Base-by-base conservation (phyloP, 2,329 filamentous ascomycete genomes). In the Pseudomassariella vexata region DNA sequence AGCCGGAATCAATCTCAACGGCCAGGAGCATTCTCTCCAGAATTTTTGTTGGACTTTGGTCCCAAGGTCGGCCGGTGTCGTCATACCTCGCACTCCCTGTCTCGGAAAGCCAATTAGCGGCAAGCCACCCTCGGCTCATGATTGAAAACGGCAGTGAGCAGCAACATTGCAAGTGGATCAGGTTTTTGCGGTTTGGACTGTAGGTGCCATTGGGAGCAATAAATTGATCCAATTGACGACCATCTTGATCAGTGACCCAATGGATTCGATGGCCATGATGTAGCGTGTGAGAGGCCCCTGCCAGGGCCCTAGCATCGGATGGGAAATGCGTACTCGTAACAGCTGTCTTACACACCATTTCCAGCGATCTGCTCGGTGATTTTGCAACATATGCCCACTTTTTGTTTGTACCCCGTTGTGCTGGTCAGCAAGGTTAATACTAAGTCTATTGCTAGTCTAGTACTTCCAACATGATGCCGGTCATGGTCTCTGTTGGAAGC, bases 51-150 rank as follows among this genome's bases (percentile, higher is more conserved):
- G n/a, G n/a, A n/a, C n/a, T n/a, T n/a, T n/a, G n/a, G n/a, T n/a
- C n/a, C n/a, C n/a, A n/a, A n/a, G n/a, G n/a, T n/a, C 3, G 24
- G 17, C 14, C 22, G 11, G 22, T 24, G 22, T 24, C 22, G 22
- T 11, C 5, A 5, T 24, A 11, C n/a, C n/a, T n/a, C n/a, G n/a
- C n/a, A n/a, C n/a, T n/a, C n/a, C n/a, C n/a, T n/a, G n/a, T n/a
- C n/a, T n/a, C n/a, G n/a, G n/a, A n/a, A 23, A 22, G 9, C 32
- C 32, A 34, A 34, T 34, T 26, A 34, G 9, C 9, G 24, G 20
- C 24, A 34, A 19, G 8, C 19, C 15, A n/a, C 25, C 19, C 16
- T 34, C 32, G 26, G 24, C 11, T 17, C 16, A n/a, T 22, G 17
- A 9, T 12, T 29, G 14, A 26, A 26, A 29, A 11, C 15, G 32